Conservation (phyloP, 2,329 filamentous ascomycete species). For the Colletotrichum lupini region DNA sequence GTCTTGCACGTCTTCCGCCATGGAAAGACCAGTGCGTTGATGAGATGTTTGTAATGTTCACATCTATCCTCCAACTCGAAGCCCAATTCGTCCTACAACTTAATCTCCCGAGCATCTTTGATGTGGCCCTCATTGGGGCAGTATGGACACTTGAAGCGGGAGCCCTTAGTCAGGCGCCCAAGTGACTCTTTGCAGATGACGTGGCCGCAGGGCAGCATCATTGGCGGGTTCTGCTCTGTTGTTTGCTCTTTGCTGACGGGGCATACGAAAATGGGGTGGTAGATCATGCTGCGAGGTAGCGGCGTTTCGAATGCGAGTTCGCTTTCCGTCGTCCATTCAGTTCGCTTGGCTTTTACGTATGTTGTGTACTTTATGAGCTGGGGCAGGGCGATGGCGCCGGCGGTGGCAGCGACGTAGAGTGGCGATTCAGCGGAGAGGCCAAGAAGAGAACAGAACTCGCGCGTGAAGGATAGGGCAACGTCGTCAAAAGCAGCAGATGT, state of each 20-base stretch:
- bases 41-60: neutral
- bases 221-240: conserved; percentile 91
- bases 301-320: conserved; percentile 85
- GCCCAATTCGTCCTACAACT: conserved; percentile 57
- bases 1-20: neutral
- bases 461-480: conserved; percentile 86
- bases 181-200: conserved; percentile 90
- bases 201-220: conserved; percentile 97
- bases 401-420: conserved; percentile 91
- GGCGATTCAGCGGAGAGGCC: conserved; percentile 92
- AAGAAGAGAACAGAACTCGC: conserved; percentile 93
- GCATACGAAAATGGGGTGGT: conserved; percentile 98
- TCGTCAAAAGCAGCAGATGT: conserved; percentile 83
- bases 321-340: conserved; percentile 93
- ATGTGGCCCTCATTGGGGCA: conserved; percentile 86
- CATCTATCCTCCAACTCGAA: neutral
- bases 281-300: conserved; percentile 71
- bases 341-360: conserved; percentile 88
- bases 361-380: conserved; percentile 88
- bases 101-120: conserved; percentile 80
- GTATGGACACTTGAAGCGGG: conserved; percentile 93
- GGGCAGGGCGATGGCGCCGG: conserved; percentile 90
- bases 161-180: conserved; percentile 81
- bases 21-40: conserved; percentile 1
- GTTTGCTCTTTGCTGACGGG: conserved; percentile 97